Evolutionary conservation across 1,139 yeast genomes (phyloP).

Genomic region (Pichia sp.): DNA sequence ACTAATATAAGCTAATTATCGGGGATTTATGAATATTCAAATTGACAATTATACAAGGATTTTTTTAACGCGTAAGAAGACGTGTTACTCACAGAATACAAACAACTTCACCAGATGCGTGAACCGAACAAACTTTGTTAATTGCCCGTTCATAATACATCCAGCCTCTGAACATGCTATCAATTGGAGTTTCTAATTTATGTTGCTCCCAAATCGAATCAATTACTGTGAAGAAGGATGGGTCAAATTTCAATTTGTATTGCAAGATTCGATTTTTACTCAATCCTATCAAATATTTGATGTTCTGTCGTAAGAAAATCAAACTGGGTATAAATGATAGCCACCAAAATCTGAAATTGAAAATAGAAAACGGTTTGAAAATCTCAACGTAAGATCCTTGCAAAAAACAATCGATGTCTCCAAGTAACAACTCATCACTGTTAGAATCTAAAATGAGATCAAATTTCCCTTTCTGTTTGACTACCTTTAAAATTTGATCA

Average conservation of each 20-base stretch:
- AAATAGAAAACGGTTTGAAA: constrained; percentile 3
- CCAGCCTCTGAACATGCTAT: constrained; percentile 43
- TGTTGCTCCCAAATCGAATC: constrained; percentile 34
- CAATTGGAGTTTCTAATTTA: constrained; percentile 39
- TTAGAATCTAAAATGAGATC: constrained; percentile 28
- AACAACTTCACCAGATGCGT: constrained; percentile 59
- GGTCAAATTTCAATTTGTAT: constrained; percentile 5
- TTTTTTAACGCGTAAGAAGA: too few species aligned
- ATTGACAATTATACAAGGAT: too few species aligned
- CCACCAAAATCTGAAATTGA: too few species aligned
- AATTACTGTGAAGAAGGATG: constrained; percentile 13
- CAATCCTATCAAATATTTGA: constrained; percentile 1
- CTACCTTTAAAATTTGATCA: constrained; percentile 27
- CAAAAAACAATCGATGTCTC: constrained; percentile 17
- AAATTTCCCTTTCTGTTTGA: constrained; percentile 32
- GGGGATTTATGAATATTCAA: too few species aligned
- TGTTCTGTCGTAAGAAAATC: constrained; percentile 1
- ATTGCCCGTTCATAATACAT: constrained; percentile 41
- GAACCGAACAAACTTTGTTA: constrained; percentile 36
- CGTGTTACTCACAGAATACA: constrained; percentile 10
- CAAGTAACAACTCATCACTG: constrained; percentile 14
- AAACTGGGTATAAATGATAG: constrained; percentile 6
- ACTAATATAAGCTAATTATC: too few species aligned
- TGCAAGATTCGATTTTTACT: constrained; percentile 1
- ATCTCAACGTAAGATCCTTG: constrained; percentile 27